Percentiles rank a stretch among this genome's conserved stretches.
phyloP scores from a whole-genome alignment of 768 basidiomycete genomes.

The Ramaria sp. region DNA sequence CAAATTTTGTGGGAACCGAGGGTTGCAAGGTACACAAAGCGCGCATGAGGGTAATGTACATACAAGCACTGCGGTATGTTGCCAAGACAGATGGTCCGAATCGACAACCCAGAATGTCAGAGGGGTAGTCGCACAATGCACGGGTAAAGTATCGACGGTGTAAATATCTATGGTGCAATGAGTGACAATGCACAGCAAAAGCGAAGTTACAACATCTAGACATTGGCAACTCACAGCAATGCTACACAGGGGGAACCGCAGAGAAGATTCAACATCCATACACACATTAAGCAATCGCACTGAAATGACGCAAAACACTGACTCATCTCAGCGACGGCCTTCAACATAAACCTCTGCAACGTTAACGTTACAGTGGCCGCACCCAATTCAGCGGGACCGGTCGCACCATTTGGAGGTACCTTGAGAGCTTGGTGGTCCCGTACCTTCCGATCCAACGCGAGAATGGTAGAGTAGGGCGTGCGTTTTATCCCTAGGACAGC shows the following conservation, averaged over 20 bases:
- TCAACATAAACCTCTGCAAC: constrained; percentile 7
- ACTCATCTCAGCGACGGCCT: constrained; percentile 5
- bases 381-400: constrained; percentile 4
- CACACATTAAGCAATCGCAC: not conserved
- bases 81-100: constrained; percentile 59
- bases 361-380: constrained; percentile 3
- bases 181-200: not conserved
- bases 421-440: constrained; percentile 45
- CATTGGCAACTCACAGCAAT: not conserved
- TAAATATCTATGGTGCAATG: constrained; percentile 33
- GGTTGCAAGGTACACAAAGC: constrained; percentile 1
- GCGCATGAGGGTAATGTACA: constrained; percentile 29
- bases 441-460: constrained; percentile 50
- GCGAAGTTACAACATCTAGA: not conserved
- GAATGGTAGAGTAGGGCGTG: constrained; percentile 39
- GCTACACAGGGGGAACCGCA: not conserved
- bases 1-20: constrained; percentile 1
- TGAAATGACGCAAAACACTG: not conserved
- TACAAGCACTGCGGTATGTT: constrained; percentile 48
- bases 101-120: constrained; percentile 59
- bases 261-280: not conserved
- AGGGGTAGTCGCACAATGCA: constrained; percentile 50
- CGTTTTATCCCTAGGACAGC: constrained; percentile 26
- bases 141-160: constrained; percentile 68
- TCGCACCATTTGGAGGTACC: constrained; percentile 7